Conservation (phyloP, 495 filamentous ascomycete species). For the Annulohypoxylon nitens region DNA sequence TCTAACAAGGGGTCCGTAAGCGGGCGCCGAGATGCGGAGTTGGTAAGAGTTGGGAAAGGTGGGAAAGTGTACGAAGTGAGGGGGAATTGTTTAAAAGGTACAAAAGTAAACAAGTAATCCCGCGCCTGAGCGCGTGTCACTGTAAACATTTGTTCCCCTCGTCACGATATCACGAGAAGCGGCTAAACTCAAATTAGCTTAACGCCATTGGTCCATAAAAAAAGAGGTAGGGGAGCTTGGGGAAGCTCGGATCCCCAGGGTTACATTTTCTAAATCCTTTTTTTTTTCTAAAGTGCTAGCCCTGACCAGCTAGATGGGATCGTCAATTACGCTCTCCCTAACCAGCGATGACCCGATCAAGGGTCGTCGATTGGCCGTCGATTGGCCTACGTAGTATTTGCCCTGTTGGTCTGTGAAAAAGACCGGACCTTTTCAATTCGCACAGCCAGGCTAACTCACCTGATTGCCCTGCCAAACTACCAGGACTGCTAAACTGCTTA, state of each 20-base stretch:
- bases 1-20: conserved; percentile 39
- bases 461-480: conserved; percentile 20
- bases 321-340: conserved; percentile 33
- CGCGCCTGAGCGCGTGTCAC: conserved; percentile 46
- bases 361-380: conserved; percentile 42
- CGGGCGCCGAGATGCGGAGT: conserved; percentile 44
- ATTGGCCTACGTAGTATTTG: conserved; percentile 32
- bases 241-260: conserved; percentile 42
- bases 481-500: conserved; percentile 3
- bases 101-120: conserved; percentile 44
- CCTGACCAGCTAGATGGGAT: conserved; percentile 41
- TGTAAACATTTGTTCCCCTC: conserved; percentile 37
- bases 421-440: conserved; percentile 34
- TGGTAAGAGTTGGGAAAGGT: conserved; percentile 15
- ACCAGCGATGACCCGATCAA: conserved; percentile 34
- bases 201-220: conserved; percentile 11
- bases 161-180: conserved; percentile 47
- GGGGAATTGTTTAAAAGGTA: conserved; percentile 36
- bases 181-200: conserved; percentile 43
- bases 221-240: conserved; percentile 23
- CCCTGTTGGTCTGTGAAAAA: too few relatives aligned
- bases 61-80: background rate
- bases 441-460: conserved; percentile 41
- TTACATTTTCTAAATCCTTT: conserved; percentile 44
- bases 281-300: conserved; percentile 19